phyloP scores from a whole-genome alignment of 164 flowering plant genomes.

The Liquidambar formosana region DNA sequence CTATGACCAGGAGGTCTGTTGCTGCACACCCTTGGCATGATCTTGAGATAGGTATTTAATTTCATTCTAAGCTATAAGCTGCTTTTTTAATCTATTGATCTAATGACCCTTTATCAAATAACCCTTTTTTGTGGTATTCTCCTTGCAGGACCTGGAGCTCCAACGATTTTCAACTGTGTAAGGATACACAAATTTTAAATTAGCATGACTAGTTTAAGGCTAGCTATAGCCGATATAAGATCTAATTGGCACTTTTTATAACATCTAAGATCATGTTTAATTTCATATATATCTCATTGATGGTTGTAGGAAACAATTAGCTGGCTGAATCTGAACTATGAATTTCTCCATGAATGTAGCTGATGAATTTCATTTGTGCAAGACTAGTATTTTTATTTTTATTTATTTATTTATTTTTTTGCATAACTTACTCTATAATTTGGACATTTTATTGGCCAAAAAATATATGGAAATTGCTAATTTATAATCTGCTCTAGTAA shows the following conservation, averaged over 20 bases:
- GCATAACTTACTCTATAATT: too few relatives aligned
- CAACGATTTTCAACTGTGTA: constrained; percentile 76
- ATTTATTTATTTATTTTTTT: too few relatives aligned
- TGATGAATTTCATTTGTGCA: too few relatives aligned
- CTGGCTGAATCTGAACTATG: too few relatives aligned
- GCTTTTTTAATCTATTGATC: not conserved
- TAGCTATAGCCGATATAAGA: not conserved
- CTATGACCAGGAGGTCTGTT: constrained; percentile 66
- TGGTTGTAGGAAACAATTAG: too few relatives aligned
- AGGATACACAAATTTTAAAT: constrained; percentile 22
- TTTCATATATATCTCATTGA: too few relatives aligned
- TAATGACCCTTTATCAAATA: not conserved
- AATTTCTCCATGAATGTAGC: too few relatives aligned
- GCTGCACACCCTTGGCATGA: constrained; percentile 98
- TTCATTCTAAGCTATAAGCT: not conserved
- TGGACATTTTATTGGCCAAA: too few relatives aligned
- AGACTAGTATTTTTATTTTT: too few relatives aligned
- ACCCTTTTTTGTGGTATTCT: constrained; percentile 1
- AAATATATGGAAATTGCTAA: too few relatives aligned
- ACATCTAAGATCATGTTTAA: too few relatives aligned
- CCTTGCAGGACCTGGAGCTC: constrained; percentile 82
- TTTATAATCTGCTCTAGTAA: too few relatives aligned
- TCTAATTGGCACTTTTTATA: not conserved
- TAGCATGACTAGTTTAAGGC: not conserved
- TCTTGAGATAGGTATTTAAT: constrained; percentile 79